phyloP scores from a whole-genome alignment of 257 asterid genomes.

The Cynanchum wilfordii region DNA sequence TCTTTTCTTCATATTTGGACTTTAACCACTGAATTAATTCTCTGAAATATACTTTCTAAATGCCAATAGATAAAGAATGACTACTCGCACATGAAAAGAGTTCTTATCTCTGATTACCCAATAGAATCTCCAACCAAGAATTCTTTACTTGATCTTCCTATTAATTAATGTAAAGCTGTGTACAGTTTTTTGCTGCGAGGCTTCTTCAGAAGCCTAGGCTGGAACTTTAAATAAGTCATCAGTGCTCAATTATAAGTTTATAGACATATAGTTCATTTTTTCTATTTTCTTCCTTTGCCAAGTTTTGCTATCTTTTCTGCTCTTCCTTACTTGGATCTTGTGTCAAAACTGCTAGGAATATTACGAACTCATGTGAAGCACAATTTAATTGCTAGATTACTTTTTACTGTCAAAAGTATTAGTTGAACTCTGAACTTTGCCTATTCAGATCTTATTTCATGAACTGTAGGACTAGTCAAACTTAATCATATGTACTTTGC shows the following conservation, averaged over 20 bases:
- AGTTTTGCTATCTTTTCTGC: neutral
- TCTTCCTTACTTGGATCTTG: neutral
- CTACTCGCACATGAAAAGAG: neutral
- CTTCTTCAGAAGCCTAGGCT: neutral
- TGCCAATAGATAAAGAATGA: neutral
- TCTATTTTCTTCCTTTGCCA: neutral
- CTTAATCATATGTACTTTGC: neutral
- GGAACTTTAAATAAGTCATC: neutral
- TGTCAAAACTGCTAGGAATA: neutral
- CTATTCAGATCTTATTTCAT: neutral
- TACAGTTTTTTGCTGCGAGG: neutral
- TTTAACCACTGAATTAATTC: neutral
- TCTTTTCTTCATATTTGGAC: constrained; percentile 1
- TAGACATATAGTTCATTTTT: neutral
- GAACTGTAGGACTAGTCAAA: neutral
- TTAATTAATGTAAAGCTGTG: neutral
- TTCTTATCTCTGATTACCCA: neutral
- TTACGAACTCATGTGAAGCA: neutral
- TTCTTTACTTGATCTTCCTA: neutral
- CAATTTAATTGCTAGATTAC: neutral
- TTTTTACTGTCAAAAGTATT: neutral
- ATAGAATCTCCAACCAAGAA: neutral
- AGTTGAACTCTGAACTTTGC: neutral
- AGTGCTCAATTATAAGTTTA: neutral
- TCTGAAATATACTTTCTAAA: neutral